These are phyloP conservation scores for Nakazawaea holstii DNA, from an alignment of 805 yeast species.

Conservation along the genomic window DNA sequence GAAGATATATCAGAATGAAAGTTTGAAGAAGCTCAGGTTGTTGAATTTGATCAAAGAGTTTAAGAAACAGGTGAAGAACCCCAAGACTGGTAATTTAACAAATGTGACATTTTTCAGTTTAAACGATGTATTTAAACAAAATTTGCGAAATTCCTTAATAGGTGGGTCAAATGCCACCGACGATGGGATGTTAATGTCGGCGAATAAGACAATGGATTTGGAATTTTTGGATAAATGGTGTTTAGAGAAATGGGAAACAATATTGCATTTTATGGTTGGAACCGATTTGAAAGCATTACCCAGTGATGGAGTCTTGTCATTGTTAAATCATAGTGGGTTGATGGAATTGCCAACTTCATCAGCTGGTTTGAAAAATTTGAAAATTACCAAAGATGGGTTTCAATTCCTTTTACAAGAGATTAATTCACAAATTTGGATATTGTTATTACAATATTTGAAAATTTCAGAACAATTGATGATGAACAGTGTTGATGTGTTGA, in stretches of 20 bases:
- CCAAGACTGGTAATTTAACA: constrained; percentile 27
- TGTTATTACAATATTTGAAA: constrained; percentile 79
- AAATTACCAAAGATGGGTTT: constrained; percentile 87
- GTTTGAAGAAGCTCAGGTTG: constrained; percentile 68
- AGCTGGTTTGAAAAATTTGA: constrained; percentile 29
- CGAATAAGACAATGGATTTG: constrained; percentile 39
- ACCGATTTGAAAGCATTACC: constrained; percentile 69
- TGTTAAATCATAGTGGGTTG: constrained; percentile 74
- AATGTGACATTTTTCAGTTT: constrained; percentile 36
- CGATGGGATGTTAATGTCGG: neutral
- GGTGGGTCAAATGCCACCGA: constrained; percentile 83
- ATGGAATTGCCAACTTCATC: constrained; percentile 62
- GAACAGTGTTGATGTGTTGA: constrained; percentile 95
- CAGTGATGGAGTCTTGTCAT: constrained; percentile 72
- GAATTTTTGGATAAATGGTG: constrained; percentile 75
- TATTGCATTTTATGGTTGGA: constrained; percentile 96
- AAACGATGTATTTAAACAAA: constrained; percentile 68
- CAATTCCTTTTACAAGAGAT: constrained; percentile 91
- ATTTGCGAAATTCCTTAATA: constrained; percentile 77
- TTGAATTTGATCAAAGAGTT: constrained; percentile 68
- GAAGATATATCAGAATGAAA: constrained; percentile 60
- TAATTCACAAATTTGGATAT: constrained; percentile 92
- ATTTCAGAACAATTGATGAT: constrained; percentile 78
- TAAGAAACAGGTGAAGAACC: constrained; percentile 27
- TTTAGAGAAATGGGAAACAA: constrained; percentile 87